Base-by-base conservation (phyloP, 2,329 filamentous ascomycete species). In the Penicillium palitans region DNA sequence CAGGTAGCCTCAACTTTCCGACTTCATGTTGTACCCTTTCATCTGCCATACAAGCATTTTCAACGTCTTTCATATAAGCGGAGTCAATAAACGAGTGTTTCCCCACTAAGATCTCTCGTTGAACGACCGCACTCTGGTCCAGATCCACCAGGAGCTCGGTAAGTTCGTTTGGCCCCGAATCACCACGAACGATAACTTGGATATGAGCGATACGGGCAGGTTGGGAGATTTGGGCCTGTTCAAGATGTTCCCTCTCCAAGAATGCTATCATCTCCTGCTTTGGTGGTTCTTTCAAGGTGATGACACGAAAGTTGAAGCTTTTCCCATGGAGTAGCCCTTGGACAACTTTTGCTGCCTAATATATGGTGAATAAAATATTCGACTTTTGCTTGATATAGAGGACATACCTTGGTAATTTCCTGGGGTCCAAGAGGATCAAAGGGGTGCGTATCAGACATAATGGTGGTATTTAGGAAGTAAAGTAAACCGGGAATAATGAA, bases 201-300 rank as follows among this genome's bases (percentile, higher is more conserved):
- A 82, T 76, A 12, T 71, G 72, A 2, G 79, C 79, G 17, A 65
- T 61, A 0, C 80, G 76, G 2, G 70, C 52, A 9, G 77, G 76
- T 4, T 42, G 67, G 0, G 52, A 27, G 12, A 58, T 13, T 21
- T 49, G 39, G 5, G 44, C 19, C 19, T 68, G 55, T 0, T 69
- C 70, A 3, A 68, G 67, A 57, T 79, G 77, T 49, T 83, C 78
- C 53, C 46, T 68, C 6, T 80, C 77, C 0, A 85, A 72, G 54
- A 76, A 84, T 0, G 54, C 56, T 6, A 80, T 61, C 73, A 84
- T 76, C 17, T 76, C 70, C n/a, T 71, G 66, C 68, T 85, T 85
- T 1, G 72, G 69, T 0, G 82, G 82, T 59, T 85, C 82, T 15
- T 69, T 68, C 10, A 85, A 74, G 0, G 80, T 81, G 59, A 84